Percentiles rank a stretch among this genome's conserved stretches.
These are phyloP conservation scores for Fusarium poae DNA, from an alignment of 2,329 filamentous ascomycete species.

Conservation along the genomic window DNA sequence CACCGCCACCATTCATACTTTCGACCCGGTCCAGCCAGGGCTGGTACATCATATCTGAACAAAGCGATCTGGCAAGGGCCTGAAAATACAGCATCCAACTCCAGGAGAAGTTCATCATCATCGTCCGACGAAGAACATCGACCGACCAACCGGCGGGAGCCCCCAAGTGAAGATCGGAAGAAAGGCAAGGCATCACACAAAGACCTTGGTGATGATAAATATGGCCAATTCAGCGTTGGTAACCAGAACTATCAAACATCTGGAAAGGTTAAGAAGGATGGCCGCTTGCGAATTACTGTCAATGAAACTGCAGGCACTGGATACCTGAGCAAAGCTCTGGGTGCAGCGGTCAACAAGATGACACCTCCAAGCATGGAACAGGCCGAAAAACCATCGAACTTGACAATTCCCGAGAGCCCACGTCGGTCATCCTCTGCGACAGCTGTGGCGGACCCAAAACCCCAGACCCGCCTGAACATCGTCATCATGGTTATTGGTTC, in stretches of 20 bases:
- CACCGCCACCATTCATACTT: conserved; percentile 23
- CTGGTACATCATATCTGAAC: conserved; percentile 43
- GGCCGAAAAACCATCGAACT: conserved; percentile 14
- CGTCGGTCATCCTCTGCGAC: conserved; percentile 52
- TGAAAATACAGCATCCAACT: conserved; percentile 1
- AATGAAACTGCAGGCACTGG: conserved; percentile 77
- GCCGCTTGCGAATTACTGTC: conserved; percentile 78
- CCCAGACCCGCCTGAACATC: conserved; percentile 74
- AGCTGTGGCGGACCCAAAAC: conserved; percentile 48
- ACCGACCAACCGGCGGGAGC: conserved; percentile 1
- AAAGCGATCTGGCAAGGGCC: conserved; percentile 40
- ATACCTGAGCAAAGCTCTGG: conserved; percentile 80
- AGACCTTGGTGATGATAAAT: conserved; percentile 46
- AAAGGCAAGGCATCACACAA: conserved; percentile 8
- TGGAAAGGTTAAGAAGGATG: conserved; percentile 76
- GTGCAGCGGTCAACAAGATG: conserved; percentile 67
- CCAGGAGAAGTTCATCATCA: conserved; percentile 34
- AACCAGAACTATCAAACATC: conserved; percentile 75
- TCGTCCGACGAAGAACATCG: conserved; percentile 26
- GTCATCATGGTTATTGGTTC: conserved; percentile 88
- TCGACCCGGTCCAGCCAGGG: conserved; percentile 38
- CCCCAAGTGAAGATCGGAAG: conserved; percentile 4
- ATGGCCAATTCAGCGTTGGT: conserved; percentile 65
- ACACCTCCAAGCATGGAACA: conserved; percentile 21
- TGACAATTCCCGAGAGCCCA: conserved; percentile 30